Evolutionary conservation across 345 rosid species (phyloP), one percentile per base, ranked within the genome.

Genomic region (Eucalyptus curtisii): DNA sequence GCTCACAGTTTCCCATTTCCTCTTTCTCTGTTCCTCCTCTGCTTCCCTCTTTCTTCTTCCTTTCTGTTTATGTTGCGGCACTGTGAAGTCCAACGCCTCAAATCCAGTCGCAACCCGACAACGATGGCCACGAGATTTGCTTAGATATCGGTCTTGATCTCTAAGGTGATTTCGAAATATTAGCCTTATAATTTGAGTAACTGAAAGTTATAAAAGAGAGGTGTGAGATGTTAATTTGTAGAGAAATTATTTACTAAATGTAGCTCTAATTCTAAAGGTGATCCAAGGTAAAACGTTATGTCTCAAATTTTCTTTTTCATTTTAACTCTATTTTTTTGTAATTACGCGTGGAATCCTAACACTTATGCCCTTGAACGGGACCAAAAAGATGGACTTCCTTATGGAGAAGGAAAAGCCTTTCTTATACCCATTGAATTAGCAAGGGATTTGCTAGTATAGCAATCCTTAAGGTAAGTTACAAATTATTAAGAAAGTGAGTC

Each of bases 381-480:
- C 27, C 8, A 1, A 53, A 20, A 1, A 22, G 27, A 20, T 55
- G 59, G 11, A 55, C 27, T 55, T 55, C 57, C 10, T 19, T 55
- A 55, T 22, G 30, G 13, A 55, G 61, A 55, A 55, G 61, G 13
- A 55, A 24, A 4, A 22, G 30, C 3, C 0, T 24, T 55, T 55
- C 27, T 24, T 16, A 14, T 49, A 49, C 53, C 20, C 20, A 50
- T 17, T 16, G 15, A 48, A 1, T 8, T 52, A 52, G 10, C 4
- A 52, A 19, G 55, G 1, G 0, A 0, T 52, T 52, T 19, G 55
- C 1, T 50, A 50, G 4, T 9, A 17, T 3, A 50, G 17, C 4
- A 7, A 1, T 3, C 1, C 0, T 50, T 50, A 1, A 7, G 0
- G 4, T 50, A 1, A 50, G 2, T 0, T 1, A 19, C 1, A 52